A percentile compares a stretch with the other conserved stretches of the same genome.
phyloP scores from a whole-genome alignment of 202 grass and related monocot genomes.

The Setaria italica region DNA sequence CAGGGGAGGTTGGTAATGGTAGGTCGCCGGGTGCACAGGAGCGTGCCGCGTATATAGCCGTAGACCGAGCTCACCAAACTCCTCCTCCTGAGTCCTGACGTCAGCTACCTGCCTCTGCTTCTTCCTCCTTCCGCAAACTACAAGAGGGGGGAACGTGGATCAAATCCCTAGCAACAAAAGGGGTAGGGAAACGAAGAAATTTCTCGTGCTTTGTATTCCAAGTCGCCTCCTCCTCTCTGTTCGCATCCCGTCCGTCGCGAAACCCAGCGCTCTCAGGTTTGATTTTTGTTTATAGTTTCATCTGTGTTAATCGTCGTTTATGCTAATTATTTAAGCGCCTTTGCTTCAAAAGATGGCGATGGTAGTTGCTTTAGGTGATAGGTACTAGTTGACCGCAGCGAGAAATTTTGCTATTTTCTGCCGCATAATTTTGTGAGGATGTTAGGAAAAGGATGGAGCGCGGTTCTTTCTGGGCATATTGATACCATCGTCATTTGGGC shows the following conservation, averaged over 20 bases:
- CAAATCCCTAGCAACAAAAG: slow-evolving; percentile 1
- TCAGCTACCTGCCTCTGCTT: background rate
- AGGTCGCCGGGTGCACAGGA: background rate
- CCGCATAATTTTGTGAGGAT: background rate
- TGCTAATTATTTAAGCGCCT: background rate
- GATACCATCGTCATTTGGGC: background rate
- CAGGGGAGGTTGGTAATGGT: background rate
- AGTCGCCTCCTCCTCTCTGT: slow-evolving; percentile 35
- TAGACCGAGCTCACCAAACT: slow-evolving; percentile 26
- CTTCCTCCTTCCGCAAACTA: background rate
- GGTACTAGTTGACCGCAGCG: background rate
- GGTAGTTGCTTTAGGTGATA: background rate
- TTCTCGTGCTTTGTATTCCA: background rate
- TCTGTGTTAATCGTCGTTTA: background rate
- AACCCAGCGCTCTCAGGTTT: slow-evolving; percentile 38
- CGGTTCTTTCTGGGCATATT: background rate
- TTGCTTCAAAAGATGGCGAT: slow-evolving; percentile 19
- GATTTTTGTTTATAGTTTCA: background rate
- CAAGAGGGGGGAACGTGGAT: background rate
- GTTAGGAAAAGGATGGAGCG: background rate
- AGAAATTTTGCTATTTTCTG: background rate
- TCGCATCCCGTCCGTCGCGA: slow-evolving; percentile 27
- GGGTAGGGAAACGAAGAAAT: background rate
- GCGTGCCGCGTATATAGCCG: background rate
- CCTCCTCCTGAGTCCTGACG: background rate